Evolutionary conservation across 768 basidiomycete species (phyloP), one percentile per base, ranked within the genome.

Genomic region (Hericium alpestre): DNA sequence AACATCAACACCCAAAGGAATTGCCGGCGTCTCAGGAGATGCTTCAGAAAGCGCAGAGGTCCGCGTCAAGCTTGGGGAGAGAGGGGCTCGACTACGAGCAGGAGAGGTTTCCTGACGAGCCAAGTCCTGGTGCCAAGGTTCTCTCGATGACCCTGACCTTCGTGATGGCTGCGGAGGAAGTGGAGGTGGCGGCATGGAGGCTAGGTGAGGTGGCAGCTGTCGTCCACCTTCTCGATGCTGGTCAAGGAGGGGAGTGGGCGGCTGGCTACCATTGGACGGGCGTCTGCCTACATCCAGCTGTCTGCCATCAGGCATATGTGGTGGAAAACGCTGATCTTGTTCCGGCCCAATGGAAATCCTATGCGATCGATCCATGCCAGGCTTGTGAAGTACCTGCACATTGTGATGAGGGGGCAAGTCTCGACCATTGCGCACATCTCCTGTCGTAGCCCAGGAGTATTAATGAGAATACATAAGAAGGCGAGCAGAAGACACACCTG

Each of bases 331-430:
- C 13, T 65, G 61, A 23, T 53, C 39, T 15, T 52, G 54, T 8
- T 64, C 65, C 5, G 56, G 48, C 4, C 53, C 38, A 2, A 57
- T 56, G 12, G 41, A 16, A 38, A 51, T 16, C 41, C 58, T 58
- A 15, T 57, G 61, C 20, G 61, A 37, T 11, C 64, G 64, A 10
- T 69, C 68, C 38, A 59, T 59, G 9, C 59, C 58, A 54, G 74
- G 65, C 68, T 86, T 89, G 65, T 86, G 86, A 54, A 88, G 66
- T 7, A 86, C 67, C 57, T 86, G 84, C 2, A 86, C 67, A 55
- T 74, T 62, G 54, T 72, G 67, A 58, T 78, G 76, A 32, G 74
- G 68, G 11, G 75, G 71, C 18, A 69, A 60, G 43, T 85, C 83
- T 58, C 81, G 76, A 52, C 73, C 63, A 55, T 61, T 65, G 53